Evolutionary conservation across 495 filamentous ascomycete genomes (phyloP).

Genomic region (Penicillium pancosmium): DNA sequence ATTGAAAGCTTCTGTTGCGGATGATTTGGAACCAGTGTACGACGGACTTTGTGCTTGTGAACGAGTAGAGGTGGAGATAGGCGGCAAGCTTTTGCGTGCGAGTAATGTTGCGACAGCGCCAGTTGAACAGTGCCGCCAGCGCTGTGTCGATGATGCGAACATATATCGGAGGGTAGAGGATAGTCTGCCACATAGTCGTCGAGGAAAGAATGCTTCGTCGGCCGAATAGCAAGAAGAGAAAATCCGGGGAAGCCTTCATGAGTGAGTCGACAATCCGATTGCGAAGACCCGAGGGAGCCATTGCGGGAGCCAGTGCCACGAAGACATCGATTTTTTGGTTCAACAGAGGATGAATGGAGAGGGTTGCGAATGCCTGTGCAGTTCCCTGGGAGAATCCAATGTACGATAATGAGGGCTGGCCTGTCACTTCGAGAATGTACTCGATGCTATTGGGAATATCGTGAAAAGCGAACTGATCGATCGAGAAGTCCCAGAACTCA

Average conservation of each 20-base stretch:
- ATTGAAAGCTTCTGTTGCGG: constrained; percentile 90
- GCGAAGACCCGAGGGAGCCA: constrained; percentile 89
- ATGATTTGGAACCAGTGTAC: constrained; percentile 99
- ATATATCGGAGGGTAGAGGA: constrained; percentile 94
- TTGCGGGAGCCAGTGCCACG: constrained; percentile 94
- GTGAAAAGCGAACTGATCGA: constrained; percentile 96
- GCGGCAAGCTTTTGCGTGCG: constrained; percentile 89
- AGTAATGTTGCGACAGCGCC: constrained; percentile 84
- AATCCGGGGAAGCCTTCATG: constrained; percentile 89
- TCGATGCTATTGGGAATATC: constrained; percentile 94
- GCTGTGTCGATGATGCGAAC: constrained; percentile 84
- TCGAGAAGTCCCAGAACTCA: constrained; percentile 95
- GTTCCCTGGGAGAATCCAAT: constrained; percentile 97
- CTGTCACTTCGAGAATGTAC: constrained; percentile 85
- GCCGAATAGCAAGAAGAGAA: constrained; percentile 94
- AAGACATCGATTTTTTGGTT: constrained; percentile 96
- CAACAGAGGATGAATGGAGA: constrained; percentile 90
- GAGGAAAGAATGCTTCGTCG: constrained; percentile 89
- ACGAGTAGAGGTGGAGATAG: constrained; percentile 96
- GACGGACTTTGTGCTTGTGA: constrained; percentile 91
- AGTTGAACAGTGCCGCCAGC: constrained; percentile 83
- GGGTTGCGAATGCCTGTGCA: constrained; percentile 91
- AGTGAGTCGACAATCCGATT: constrained; percentile 89
- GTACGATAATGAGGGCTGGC: constrained; percentile 85
- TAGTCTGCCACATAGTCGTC: constrained; percentile 95